Evolutionary conservation across 352 stramenopile genomes (phyloP).

Genomic region (Stramenopiles sp.): DNA sequence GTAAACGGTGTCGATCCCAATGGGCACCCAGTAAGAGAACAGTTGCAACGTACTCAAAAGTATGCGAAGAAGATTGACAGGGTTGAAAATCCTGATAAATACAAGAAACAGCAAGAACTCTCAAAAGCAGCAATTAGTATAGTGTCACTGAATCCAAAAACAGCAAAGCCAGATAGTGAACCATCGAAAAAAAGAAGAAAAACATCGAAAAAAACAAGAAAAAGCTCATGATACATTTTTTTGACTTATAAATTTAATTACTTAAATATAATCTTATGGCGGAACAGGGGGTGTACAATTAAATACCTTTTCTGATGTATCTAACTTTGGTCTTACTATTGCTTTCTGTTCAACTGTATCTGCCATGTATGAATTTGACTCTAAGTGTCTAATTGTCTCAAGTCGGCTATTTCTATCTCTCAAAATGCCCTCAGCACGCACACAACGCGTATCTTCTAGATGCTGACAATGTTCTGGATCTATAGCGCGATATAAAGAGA

Average conservation of each 20-base stretch:
- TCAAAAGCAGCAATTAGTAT: background rate
- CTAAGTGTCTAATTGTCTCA: background rate
- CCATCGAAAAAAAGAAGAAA: too few relatives aligned
- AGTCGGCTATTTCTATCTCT: background rate
- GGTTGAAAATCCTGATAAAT: background rate
- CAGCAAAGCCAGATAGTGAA: background rate
- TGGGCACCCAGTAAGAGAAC: slow-evolving; percentile 4
- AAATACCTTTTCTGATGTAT: too few relatives aligned
- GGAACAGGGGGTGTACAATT: too few relatives aligned
- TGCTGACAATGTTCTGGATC: slow-evolving; percentile 2
- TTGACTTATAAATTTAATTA: too few relatives aligned
- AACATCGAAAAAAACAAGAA: too few relatives aligned
- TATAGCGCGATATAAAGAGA: slow-evolving; percentile 26
- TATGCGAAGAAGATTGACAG: background rate
- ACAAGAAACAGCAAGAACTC: background rate
- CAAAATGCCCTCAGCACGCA: background rate
- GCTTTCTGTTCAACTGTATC: too few relatives aligned
- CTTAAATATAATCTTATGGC: too few relatives aligned
- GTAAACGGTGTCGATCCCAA: too few relatives aligned
- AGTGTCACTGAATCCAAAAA: slow-evolving; percentile 6
- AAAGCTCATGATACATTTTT: too few relatives aligned
- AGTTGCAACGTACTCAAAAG: too few relatives aligned
- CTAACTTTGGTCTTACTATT: too few relatives aligned
- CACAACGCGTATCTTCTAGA: background rate
- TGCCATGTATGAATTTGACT: slow-evolving; percentile 4